Percentiles rank a stretch among this genome's conserved stretches.
Evolutionary conservation across 257 asterid species (phyloP).

Genomic region (Solanum bulbocastanum): DNA sequence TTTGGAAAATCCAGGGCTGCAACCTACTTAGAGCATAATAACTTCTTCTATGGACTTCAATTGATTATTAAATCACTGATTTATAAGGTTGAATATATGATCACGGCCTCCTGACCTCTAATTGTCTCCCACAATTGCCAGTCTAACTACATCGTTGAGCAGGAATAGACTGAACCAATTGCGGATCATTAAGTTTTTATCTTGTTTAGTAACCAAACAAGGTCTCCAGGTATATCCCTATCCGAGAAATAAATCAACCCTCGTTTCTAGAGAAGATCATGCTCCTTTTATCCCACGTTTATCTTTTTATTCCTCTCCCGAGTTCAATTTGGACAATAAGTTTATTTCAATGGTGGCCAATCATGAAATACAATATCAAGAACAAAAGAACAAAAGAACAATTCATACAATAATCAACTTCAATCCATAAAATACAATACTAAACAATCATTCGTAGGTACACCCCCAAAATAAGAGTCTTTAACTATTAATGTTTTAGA

Average conservation of each 20-base stretch:
- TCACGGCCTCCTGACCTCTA: neutral
- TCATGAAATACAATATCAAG: neutral
- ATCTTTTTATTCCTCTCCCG: neutral
- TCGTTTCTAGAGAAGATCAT: neutral
- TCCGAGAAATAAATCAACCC: neutral
- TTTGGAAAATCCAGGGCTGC: neutral
- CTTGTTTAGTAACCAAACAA: neutral
- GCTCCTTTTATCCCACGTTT: neutral
- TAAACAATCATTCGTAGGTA: neutral
- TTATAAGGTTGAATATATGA: too few relatives aligned
- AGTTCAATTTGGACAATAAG: neutral
- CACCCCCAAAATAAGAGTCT: neutral
- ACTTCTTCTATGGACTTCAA: neutral
- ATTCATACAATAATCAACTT: neutral
- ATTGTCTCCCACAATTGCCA: too few relatives aligned
- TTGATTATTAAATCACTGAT: neutral
- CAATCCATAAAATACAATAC: neutral
- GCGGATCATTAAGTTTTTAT: neutral
- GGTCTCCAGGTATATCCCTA: too few relatives aligned
- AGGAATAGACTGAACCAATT: neutral
- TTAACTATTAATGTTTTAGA: neutral
- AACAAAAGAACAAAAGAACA: neutral
- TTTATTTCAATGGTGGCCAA: neutral
- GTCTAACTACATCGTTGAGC: neutral
- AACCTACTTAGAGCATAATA: neutral